phyloP scores from a whole-genome alignment of 176 grass and related monocot species.

The Leersia perrieri region DNA sequence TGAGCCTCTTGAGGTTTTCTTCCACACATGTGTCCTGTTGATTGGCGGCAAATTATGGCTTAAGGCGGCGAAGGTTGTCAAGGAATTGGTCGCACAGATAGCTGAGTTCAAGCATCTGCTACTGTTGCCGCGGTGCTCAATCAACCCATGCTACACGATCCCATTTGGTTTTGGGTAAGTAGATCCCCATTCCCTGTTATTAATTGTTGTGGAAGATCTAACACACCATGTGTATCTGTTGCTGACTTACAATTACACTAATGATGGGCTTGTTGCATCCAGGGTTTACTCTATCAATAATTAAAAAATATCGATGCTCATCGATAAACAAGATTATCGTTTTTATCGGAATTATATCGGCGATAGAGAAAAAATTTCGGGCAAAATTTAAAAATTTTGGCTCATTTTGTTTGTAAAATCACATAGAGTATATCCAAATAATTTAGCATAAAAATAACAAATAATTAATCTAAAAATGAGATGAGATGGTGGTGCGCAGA shows the following conservation, averaged over 20 bases:
- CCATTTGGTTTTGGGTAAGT: conserved; percentile 8
- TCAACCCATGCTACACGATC: not conserved
- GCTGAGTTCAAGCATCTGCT: not conserved
- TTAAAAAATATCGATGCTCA: too few relatives aligned
- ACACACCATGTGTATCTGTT: not conserved
- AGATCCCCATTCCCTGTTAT: not conserved
- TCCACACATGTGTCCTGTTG: not conserved
- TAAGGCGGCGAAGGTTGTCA: not conserved
- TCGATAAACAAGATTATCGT: too few relatives aligned
- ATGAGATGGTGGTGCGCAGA: too few relatives aligned
- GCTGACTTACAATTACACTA: not conserved
- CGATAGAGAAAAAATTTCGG: too few relatives aligned
- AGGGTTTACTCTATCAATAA: too few relatives aligned
- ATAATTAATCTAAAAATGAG: too few relatives aligned
- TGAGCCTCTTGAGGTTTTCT: not conserved
- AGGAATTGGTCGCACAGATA: not conserved
- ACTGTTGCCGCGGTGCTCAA: not conserved
- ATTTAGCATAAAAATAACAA: too few relatives aligned
- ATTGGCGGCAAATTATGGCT: not conserved
- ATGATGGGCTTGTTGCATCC: not conserved
- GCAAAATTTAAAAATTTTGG: too few relatives aligned
- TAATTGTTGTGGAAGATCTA: not conserved
- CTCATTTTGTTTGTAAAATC: too few relatives aligned
- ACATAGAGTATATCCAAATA: too few relatives aligned
- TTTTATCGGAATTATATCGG: too few relatives aligned